phyloP scores from a whole-genome alignment of 164 flowering plant species.

The Piper longum region DNA sequence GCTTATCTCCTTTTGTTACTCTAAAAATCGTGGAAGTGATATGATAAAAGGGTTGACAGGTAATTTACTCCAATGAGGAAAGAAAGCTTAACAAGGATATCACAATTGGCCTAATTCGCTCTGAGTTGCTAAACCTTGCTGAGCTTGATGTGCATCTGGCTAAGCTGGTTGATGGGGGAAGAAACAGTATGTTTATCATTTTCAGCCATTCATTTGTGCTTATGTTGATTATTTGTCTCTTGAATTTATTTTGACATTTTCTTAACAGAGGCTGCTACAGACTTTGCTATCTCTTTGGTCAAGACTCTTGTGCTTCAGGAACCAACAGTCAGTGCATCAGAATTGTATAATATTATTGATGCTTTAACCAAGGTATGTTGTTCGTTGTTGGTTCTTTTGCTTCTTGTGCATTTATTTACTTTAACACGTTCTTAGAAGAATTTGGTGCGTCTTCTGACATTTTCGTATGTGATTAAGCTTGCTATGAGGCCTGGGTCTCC shows the following conservation, averaged over 20 bases:
- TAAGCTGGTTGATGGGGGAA: slow-evolving; percentile 88
- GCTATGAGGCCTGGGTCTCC: slow-evolving; percentile 83
- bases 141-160: slow-evolving; percentile 93
- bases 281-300: slow-evolving; percentile 70
- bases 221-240: not conserved
- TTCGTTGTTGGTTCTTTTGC: not conserved
- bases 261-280: slow-evolving; percentile 79
- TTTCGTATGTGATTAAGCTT: slow-evolving; percentile 27
- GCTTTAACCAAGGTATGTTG: slow-evolving; percentile 72
- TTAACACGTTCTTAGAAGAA: not conserved
- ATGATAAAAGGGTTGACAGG: slow-evolving; percentile 19
- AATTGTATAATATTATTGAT: slow-evolving; percentile 81
- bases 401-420: not conserved
- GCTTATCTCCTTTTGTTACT: not conserved
- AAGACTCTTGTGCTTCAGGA: slow-evolving; percentile 62
- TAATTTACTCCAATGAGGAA: slow-evolving; percentile 83
- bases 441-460: not conserved
- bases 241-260: slow-evolving; percentile 2
- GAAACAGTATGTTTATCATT: slow-evolving; percentile 44
- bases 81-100: slow-evolving; percentile 82
- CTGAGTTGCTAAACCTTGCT: slow-evolving; percentile 71
- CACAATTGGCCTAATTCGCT: slow-evolving; percentile 66
- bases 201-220: not conserved
- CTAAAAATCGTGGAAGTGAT: not conserved
- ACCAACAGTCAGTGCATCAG: slow-evolving; percentile 47